phyloP scores from a whole-genome alignment of 2,329 filamentous ascomycete species.

The Phialophora verrucosa region DNA sequence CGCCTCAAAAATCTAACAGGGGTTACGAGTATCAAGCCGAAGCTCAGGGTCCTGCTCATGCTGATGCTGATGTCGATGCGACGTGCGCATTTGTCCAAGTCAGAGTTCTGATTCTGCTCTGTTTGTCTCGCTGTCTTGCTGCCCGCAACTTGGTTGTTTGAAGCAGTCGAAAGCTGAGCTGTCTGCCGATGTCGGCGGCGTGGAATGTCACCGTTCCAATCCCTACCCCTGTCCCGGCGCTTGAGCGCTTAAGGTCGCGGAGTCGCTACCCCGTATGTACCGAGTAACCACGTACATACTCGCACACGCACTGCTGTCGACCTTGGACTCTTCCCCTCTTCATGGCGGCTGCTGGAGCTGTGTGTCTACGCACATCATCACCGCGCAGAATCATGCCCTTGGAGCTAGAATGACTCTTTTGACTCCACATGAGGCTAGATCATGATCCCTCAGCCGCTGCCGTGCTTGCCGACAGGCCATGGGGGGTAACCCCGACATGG shows the following conservation, averaged over 20 bases:
- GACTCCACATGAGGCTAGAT: neutral
- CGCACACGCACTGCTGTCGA: neutral
- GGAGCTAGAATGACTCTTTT: neutral
- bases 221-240: no score
- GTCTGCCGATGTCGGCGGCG: neutral
- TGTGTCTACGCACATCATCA: neutral
- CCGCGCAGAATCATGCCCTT: neutral
- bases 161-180: neutral
- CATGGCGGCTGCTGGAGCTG: neutral
- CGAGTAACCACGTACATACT: neutral
- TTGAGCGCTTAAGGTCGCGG: neutral
- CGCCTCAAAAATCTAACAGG: neutral
- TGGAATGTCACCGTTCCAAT: neutral
- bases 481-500: neutral
- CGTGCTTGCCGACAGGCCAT: neutral
- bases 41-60: neutral
- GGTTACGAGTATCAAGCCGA: neutral
- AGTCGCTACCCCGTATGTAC: neutral
- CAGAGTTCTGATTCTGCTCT: neutral
- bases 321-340: neutral
- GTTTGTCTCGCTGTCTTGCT: neutral
- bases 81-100: neutral
- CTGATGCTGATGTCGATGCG: neutral
- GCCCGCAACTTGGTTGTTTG: neutral
- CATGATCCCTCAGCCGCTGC: neutral